These are phyloP conservation scores for Colletotrichum sp. DNA, from an alignment of 2,329 filamentous ascomycete genomes.

Conservation along the genomic window DNA sequence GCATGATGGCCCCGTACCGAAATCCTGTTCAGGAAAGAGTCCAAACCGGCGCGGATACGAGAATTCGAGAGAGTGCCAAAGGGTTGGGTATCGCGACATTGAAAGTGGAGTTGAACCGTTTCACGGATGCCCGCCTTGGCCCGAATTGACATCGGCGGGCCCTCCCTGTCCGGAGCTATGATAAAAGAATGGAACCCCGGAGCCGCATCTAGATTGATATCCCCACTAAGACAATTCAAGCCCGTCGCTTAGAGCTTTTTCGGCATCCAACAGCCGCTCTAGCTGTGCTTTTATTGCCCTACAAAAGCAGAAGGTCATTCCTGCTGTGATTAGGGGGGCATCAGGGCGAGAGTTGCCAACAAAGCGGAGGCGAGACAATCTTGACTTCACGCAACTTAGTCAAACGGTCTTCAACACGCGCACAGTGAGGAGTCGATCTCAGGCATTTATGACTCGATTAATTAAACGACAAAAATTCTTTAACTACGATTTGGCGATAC, in stretches of 20 bases:
- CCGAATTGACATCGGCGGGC: background rate
- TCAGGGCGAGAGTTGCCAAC: background rate
- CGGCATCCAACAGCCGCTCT: background rate
- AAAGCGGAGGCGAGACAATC: background rate
- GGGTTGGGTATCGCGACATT: background rate
- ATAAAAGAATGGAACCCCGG: background rate
- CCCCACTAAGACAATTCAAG: background rate
- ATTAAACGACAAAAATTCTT: background rate
- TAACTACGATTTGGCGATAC: background rate
- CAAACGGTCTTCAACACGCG: background rate
- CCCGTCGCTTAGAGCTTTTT: background rate
- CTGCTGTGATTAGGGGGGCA: background rate
- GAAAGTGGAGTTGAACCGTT: background rate
- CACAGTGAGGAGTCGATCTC: background rate
- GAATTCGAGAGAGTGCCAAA: background rate
- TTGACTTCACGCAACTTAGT: background rate
- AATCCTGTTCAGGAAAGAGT: background rate
- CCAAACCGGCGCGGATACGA: background rate
- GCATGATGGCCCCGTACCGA: background rate
- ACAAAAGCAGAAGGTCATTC: background rate
- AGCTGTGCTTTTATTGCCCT: background rate
- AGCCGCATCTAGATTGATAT: background rate
- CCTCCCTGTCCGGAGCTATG: background rate
- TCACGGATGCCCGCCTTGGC: background rate
- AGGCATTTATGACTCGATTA: background rate